These are phyloP conservation scores for Pichia sp. DNA, from an alignment of 1,139 yeast species.

Conservation along the genomic window DNA sequence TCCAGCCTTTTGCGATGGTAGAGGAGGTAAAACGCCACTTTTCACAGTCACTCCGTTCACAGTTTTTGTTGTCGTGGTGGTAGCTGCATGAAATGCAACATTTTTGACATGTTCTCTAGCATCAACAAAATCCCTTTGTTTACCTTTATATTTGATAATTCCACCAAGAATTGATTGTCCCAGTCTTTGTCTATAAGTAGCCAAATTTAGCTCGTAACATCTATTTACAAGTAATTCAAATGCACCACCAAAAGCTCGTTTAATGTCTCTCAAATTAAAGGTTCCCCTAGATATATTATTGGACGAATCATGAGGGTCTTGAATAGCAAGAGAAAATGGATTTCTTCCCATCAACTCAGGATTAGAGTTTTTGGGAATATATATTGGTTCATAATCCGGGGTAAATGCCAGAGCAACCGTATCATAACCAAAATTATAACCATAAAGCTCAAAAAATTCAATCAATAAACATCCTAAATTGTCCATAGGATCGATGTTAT, in stretches of 20 bases:
- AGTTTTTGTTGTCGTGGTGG: slow-evolving; percentile 11
- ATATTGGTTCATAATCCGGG: slow-evolving; percentile 33
- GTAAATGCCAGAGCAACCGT: slow-evolving; percentile 61
- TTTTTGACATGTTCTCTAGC: slow-evolving; percentile 61
- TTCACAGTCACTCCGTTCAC: slow-evolving; percentile 2
- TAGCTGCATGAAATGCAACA: slow-evolving; percentile 40
- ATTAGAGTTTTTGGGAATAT: slow-evolving; percentile 50
- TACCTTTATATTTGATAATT: slow-evolving; percentile 69
- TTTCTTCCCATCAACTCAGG: slow-evolving; percentile 50
- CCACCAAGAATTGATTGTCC: slow-evolving; percentile 78
- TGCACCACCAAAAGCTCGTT: slow-evolving; percentile 88
- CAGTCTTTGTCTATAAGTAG: slow-evolving; percentile 58
- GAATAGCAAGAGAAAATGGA: slow-evolving; percentile 67
- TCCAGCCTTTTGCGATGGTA: slow-evolving; percentile 26
- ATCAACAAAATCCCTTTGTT: slow-evolving; percentile 71
- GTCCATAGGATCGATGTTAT: slow-evolving; percentile 58
- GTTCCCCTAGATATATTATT: slow-evolving; percentile 87
- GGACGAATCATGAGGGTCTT: slow-evolving; percentile 78
- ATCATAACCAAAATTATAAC: slow-evolving; percentile 85
- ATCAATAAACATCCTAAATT: slow-evolving; percentile 84
- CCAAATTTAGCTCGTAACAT: slow-evolving; percentile 52
- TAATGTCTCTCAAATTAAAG: slow-evolving; percentile 71
- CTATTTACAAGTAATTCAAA: slow-evolving; percentile 69
- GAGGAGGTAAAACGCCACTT: slow-evolving; percentile 23
- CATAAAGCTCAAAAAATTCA: slow-evolving; percentile 94